Base-by-base conservation (phyloP, 352 stramenopile species). In the Elongisporangium undulatum region DNA sequence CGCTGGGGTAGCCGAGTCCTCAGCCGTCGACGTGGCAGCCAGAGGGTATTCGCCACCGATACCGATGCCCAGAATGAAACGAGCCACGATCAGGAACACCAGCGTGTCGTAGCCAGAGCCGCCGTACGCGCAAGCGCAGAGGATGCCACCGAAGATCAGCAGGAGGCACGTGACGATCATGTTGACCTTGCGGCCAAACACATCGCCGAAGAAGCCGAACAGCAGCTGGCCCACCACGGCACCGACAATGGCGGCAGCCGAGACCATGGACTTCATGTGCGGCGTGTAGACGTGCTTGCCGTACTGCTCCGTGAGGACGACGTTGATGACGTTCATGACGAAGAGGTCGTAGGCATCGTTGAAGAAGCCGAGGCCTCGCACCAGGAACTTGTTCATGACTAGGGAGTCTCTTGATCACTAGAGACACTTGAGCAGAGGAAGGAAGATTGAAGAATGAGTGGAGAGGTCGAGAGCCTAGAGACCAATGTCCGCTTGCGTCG, bases 311-410 rank as follows among this genome's bases (percentile, higher is more conserved):
- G 75, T 81, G 55, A 92, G 79, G 60, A 92, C 77, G 59, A 92
- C 69, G 70, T 92, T 92, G 66, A 90, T 68, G 12, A 92, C 69
- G 62, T 91, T 91, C 79, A 91, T 89, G 55, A 89, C 77, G 59
- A 91, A 89, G n/a, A 91, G 75, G 41, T 91, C 81, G 68, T 89
- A 90, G 26, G 81, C 74, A 63, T 89, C 81, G 51, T 88, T 88
- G 68, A 82, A 91, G 69, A 91, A 91, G 56, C 82, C 79, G 58
- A 92, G 76, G 50, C 82, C 79, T 20, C 82, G 79, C 13, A 92
- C 67, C 17, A 89, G 55, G 45, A 86, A 88, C 62, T 76, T 83
- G 65, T 87, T 85, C 69, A 88, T 67, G 12, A 12, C 6, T 71
- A 53, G 63, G 59, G 20, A 34, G 49, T 63, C 19, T 39, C 23